phyloP scores from a whole-genome alignment of 495 filamentous ascomycete genomes.

The Annulohypoxylon stygium region DNA sequence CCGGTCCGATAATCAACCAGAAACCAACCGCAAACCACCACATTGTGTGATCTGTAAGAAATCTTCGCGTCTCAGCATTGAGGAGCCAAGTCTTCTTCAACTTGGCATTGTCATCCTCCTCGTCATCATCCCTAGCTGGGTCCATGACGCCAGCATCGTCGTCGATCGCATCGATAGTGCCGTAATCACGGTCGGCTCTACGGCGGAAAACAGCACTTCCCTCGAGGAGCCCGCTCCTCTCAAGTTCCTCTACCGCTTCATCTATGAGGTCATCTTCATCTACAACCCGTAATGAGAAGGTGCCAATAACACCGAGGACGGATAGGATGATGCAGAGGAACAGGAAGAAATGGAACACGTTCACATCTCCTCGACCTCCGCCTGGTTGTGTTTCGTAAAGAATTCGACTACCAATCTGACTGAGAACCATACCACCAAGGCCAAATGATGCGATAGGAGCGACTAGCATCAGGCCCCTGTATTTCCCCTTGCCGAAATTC shows the following conservation, averaged over 20 bases:
- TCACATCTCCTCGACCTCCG: constrained; percentile 79
- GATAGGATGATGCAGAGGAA: constrained; percentile 79
- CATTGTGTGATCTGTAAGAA: constrained; percentile 90
- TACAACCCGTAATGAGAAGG: constrained; percentile 75
- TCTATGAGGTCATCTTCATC: constrained; percentile 79
- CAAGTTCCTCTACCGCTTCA: constrained; percentile 85
- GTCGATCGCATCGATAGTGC: constrained; percentile 53
- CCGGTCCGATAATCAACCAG: constrained; percentile 92
- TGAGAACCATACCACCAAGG: constrained; percentile 93
- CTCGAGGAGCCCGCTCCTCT: constrained; percentile 85
- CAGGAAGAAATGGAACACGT: constrained; percentile 87
- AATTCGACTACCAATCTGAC: constrained; percentile 84
- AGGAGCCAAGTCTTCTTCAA: constrained; percentile 86
- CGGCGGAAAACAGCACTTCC: constrained; percentile 57
- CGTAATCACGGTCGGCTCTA: constrained; percentile 55
- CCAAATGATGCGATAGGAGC: constrained; percentile 93
- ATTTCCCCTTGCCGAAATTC: constrained; percentile 90
- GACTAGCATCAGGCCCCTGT: constrained; percentile 89
- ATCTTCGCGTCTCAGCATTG: constrained; percentile 86
- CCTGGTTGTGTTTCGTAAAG: constrained; percentile 74
- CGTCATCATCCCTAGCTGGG: constrained; percentile 53
- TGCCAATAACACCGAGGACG: constrained; percentile 77
- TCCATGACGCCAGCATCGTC: constrained; percentile 55
- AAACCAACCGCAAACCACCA: constrained; percentile 93
- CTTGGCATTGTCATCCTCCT: constrained; percentile 72